Conservation (phyloP, 2,329 filamentous ascomycete species). For the Ambrosiella cleistominuta region DNA sequence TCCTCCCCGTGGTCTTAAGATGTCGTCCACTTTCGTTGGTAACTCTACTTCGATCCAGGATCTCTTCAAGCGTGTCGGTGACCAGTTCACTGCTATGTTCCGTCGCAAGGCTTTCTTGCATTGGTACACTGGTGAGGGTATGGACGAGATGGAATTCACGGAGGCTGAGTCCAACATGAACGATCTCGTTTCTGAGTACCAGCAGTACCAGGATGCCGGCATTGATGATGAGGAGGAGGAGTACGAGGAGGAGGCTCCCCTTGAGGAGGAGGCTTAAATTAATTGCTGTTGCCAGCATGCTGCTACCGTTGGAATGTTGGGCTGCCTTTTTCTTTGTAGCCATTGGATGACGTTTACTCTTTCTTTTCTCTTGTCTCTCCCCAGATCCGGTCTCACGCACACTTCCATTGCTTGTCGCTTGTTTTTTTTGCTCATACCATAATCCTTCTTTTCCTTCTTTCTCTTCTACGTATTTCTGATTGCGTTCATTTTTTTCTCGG, state of each 20-base stretch:
- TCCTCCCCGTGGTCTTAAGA: constrained; percentile 91
- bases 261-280: constrained; percentile 48
- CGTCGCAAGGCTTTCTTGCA: constrained; percentile 99
- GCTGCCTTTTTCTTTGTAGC: constrained; percentile 8
- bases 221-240: constrained; percentile 96
- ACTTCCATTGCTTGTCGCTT: constrained; percentile 8
- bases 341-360: constrained; percentile 11
- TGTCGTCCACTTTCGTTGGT: constrained; percentile 97
- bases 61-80: constrained; percentile 99
- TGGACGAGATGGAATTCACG: constrained; percentile 99
- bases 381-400: not conserved
- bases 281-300: constrained; percentile 6
- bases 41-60: constrained; percentile 99
- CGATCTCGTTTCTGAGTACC: constrained; percentile 97
- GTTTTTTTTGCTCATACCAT: constrained; percentile 13
- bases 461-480: constrained; percentile 5
- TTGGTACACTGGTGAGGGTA: constrained; percentile 99
- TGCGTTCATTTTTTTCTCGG: constrained; percentile 11
- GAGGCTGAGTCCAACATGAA: constrained; percentile 99
- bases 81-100: constrained; percentile 99
- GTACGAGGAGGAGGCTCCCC: constrained; percentile 69
- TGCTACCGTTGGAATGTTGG: not conserved
- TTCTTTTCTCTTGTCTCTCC: constrained; percentile 3
- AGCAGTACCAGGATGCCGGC: constrained; percentile 99
- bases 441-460: constrained; percentile 12